Evolutionary conservation across 2,329 filamentous ascomycete species (phyloP).

Genomic region (Aspergillus texensis): DNA sequence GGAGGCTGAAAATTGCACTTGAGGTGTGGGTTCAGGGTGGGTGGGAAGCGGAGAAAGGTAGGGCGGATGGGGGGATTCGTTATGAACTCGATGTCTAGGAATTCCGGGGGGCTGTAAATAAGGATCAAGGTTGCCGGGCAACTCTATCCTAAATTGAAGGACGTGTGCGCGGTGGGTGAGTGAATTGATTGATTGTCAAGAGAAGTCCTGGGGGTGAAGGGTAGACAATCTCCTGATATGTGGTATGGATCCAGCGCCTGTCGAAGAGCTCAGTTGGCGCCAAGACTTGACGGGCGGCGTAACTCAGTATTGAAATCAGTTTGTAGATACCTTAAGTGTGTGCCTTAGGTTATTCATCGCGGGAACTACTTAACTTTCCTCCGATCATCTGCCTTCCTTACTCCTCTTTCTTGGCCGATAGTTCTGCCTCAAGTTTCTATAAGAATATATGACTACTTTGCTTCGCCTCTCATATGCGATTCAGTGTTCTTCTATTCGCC

Average conservation of each 20-base stretch:
- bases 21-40: slow-evolving; percentile 1
- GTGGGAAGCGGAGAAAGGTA: slow-evolving; percentile 3
- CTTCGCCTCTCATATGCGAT: not conserved
- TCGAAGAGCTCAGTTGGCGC: slow-evolving; percentile 7
- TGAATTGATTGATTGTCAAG: not conserved
- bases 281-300: slow-evolving; percentile 5
- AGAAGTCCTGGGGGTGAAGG: not conserved
- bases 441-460: not conserved
- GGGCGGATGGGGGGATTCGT: not conserved
- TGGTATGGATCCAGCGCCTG: not conserved
- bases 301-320: not conserved
- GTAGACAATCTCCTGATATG: slow-evolving; percentile 2
- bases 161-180: not conserved
- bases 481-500: not conserved
- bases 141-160: not conserved
- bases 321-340: not conserved
- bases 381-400: not conserved
- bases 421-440: not conserved
- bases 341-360: not conserved
- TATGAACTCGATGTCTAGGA: not conserved
- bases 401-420: not conserved
- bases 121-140: slow-evolving; percentile 6
- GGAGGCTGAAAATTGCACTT: slow-evolving; percentile 6
- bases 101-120: not conserved
- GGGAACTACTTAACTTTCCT: not conserved